Base-by-base conservation (phyloP, 2,329 filamentous ascomycete species). In the Arthrobotrys sphaeroides region DNA sequence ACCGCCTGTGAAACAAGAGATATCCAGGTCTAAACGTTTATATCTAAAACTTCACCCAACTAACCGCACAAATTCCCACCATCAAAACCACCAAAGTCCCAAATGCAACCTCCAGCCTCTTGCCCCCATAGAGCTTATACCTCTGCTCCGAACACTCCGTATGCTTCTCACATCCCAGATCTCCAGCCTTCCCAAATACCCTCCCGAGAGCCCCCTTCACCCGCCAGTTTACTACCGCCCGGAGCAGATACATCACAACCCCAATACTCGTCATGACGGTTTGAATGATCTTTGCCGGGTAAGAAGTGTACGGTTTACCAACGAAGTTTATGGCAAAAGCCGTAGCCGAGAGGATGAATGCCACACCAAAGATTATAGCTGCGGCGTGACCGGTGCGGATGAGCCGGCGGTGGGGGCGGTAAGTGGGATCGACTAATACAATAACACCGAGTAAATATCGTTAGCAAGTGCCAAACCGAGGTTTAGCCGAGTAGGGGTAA, bases 91-190 rank as follows among this genome's bases (percentile, higher is more conserved):
- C 40, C 16, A 67, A 45, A 31, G 36, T 45, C n/a, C 33, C 45
- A 40, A 74, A 40, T 13, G 36, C 45, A 10, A 57, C 16, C 47
- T 74, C 70, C 28, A 67, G 31, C 5, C 42, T n/a, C 38, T 13
- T 53, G 31, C 45, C 61, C 31, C 69, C 61, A 47, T 73, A 73
- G 12, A 73, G 24, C 20, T 31, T n/a, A 61, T 66, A 73, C 13
- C 53, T 45, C 43, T 73, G 61, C n/a, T 67, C 42, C 6, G 12
- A 16, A 38, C 69, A 73, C 0, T 40, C 7, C 4, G 5, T 26
- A 31, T 73, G 49, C 12, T 22, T 18, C 13, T 61, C 31, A n/a
- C 69, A 73, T 2, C 69, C 69, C 51, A 45, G 51, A 0, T 13
- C 28, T n/a, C 13, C 24, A 20, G 47, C 38, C 24, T 53, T 16